These are phyloP conservation scores for Eucalyptus fibrosa DNA, from an alignment of 345 rosid species.

Conservation along the genomic window DNA sequence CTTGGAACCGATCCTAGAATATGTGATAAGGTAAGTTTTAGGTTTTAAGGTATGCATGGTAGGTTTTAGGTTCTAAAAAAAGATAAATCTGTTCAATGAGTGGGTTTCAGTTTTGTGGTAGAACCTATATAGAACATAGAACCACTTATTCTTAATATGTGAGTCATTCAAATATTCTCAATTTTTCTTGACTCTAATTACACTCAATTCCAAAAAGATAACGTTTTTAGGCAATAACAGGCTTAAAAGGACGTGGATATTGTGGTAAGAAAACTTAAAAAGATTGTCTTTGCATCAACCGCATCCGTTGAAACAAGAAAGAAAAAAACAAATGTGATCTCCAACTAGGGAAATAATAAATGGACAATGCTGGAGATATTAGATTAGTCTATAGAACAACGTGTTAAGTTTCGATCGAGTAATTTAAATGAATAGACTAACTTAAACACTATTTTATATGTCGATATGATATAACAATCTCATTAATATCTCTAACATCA, in stretches of 20 bases:
- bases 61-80: no score
- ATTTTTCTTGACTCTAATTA: not conserved
- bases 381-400: no score
- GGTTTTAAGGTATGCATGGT: no score
- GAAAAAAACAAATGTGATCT: no score
- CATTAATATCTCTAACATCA: not conserved
- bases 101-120: no score
- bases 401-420: no score
- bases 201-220: not conserved
- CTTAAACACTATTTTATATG: not conserved
- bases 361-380: not conserved
- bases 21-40: no score
- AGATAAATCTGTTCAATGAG: rapidly evolving
- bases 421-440: not conserved
- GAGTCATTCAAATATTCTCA: not conserved
- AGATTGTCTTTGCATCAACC: not conserved
- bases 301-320: not conserved
- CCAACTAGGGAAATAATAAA: not conserved
- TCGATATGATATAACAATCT: not conserved
- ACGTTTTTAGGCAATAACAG: not conserved
- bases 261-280: not conserved
- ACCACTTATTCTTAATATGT: rapidly evolving
- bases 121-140: no score
- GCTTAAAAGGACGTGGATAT: not conserved
- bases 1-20: no score